Base-by-base conservation (phyloP, 192 early-diverging fungal genomes). In the Coemansia sp. region DNA sequence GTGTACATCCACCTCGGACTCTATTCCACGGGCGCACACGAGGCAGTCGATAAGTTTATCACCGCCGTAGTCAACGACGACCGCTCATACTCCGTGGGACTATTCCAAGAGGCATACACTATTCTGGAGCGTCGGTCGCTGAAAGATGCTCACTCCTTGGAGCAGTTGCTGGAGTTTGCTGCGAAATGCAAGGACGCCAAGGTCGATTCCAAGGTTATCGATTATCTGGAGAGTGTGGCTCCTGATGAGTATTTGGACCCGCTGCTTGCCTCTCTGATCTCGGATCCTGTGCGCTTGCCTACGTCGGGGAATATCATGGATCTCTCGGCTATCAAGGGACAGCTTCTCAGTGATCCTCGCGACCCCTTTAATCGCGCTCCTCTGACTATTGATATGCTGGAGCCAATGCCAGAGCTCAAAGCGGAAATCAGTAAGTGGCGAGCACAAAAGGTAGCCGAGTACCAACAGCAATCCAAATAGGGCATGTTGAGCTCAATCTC, bases 321-420 rank as follows among this genome's bases (percentile, higher is more conserved):
- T 70, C 78, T 92, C 36, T 89, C 93, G 19, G 96, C 92, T 1
- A 96, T 99, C 67, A 90, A 90, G 70, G 86, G 90, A 11, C 93
- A 96, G 76, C 74, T 98, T 64, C 81, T 99, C 37, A 93, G 93
- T 61, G 93, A 96, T 64, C 79, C 88, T 5, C 87, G 88, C 15
- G 97, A 99, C 84, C 97, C 97, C 31, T 97, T 97, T 78, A 99
- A 97, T 76, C 90, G 95, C 39, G 88, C 87, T 39, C 94, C 93
- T 17, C 80, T 99, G 55, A 86, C 86, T 1, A 94, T 95, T 63
- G 91, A 95, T 12, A 90, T 93, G 86, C 90, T 96, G 19, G 84
- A 91, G 70, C 92, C 95, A 23, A 86, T 94, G 92, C 87, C 84
- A 62, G 81, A 87, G 32, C 75, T 85, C 36, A 75, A 78, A 60